Evolutionary conservation across 2,329 filamentous ascomycete species (phyloP), one percentile per base, ranked within the genome.

Genomic region (Plenodomus lindquistii): DNA sequence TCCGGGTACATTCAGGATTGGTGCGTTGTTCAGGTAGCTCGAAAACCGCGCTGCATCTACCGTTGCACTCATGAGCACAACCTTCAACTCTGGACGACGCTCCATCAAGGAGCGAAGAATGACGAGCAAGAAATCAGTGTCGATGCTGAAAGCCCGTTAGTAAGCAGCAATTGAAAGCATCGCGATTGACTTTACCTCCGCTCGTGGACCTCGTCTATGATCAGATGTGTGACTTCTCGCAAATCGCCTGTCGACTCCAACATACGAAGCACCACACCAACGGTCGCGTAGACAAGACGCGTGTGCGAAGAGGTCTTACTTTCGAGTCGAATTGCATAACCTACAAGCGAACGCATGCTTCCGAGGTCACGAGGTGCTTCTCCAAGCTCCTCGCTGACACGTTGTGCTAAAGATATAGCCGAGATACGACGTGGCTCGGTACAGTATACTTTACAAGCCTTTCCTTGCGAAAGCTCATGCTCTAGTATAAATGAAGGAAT

Each of bases 181-280:
- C 10, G 13, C 15, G 9, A 3, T 3, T 36, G 2, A 3, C 43
- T 55, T 43, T 63, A 69, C 69, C 64, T 89, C 53, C 93, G 85
- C 71, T 99, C 94, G 67, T 99, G 94, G 2, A 97, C 93, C 73
- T 99, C 94, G 66, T 99, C 94, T n/a, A 99, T 85, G 38, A 99
- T 85, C 50, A 99, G 77, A 74, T 97, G 94, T 0, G 93, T 96
- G 43, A 99, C 86, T 55, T 97, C 93, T 48, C 85, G 83, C 37
- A 99, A 82, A 46, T 95, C 88, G 55, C 91, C 88, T 0, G 90
- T 89, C 8, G 87, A 87, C 71, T 99, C 94, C 13, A 99, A 80
- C 93, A 99, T 97, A 21, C 94, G 86, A 79, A 99, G 89, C n/a
- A 99, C 91, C 48, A 99, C 96, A 76, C 94, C 85, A 37, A 85